phyloP scores from a whole-genome alignment of 2,329 filamentous ascomycete genomes.

The Pseudogymnoascus sp. region DNA sequence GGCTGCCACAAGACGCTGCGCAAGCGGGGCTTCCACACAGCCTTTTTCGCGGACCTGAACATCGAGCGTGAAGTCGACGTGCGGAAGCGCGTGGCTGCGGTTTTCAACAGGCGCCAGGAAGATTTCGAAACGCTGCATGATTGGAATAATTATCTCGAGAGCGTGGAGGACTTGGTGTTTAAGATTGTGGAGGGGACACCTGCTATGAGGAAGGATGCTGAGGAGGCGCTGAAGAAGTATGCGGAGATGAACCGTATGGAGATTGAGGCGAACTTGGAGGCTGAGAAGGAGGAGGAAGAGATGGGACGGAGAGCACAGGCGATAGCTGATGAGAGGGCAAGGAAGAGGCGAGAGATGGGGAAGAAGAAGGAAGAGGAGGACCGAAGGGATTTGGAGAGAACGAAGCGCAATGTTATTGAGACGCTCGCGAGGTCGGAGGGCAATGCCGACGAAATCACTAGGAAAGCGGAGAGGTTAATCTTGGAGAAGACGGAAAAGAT shows the following conservation, averaged over 20 bases:
- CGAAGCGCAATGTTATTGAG: slow-evolving; percentile 60
- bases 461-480: slow-evolving; percentile 49
- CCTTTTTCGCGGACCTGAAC: slow-evolving; percentile 81
- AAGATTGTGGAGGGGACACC: slow-evolving; percentile 68
- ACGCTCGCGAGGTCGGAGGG: slow-evolving; percentile 53
- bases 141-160: slow-evolving; percentile 92
- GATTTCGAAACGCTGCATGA: slow-evolving; percentile 79
- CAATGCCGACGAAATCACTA: slow-evolving; percentile 49
- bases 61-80: slow-evolving; percentile 95
- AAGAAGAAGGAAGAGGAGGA: slow-evolving; percentile 63
- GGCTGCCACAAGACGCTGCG: slow-evolving; percentile 81
- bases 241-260: slow-evolving; percentile 62
- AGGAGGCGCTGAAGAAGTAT: slow-evolving; percentile 53
- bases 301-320: slow-evolving; percentile 45
- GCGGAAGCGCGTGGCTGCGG: slow-evolving; percentile 63
- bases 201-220: slow-evolving; percentile 41
- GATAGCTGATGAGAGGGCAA: slow-evolving; percentile 58
- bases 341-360: slow-evolving; percentile 53
- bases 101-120: slow-evolving; percentile 82
- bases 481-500: slow-evolving; percentile 61
- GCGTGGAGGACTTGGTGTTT: slow-evolving; percentile 82
- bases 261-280: slow-evolving; percentile 51
- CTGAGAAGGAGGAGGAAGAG: slow-evolving; percentile 48
- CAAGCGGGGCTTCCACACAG: slow-evolving; percentile 71
- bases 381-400: slow-evolving; percentile 51